These are phyloP conservation scores for Gastrolobium bilobum DNA, from an alignment of 306 rosid species.

Conservation along the genomic window DNA sequence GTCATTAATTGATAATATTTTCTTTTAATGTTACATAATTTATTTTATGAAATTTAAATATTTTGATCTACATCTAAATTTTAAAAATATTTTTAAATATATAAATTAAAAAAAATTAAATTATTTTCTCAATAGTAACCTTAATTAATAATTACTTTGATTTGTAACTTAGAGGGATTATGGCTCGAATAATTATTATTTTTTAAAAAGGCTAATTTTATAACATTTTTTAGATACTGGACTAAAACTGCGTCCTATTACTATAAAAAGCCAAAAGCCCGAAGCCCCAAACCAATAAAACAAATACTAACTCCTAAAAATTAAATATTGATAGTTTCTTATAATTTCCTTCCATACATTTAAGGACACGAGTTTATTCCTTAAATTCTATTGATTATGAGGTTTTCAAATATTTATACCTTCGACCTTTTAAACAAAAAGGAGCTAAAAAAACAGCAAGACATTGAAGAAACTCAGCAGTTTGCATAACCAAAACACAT, in stretches of 20 bases:
- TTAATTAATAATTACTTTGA: too few species aligned
- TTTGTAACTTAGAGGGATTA: too few species aligned
- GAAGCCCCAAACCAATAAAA: background rate
- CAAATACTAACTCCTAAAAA: constrained; percentile 4
- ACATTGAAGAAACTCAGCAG: background rate
- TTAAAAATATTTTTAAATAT: too few species aligned
- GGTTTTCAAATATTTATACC: background rate
- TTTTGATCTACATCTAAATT: too few species aligned
- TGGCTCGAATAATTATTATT: too few species aligned
- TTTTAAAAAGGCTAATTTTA: too few species aligned
- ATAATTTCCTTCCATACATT: background rate
- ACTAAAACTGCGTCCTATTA: background rate
- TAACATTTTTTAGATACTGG: too few species aligned
- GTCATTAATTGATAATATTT: too few species aligned
- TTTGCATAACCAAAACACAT: background rate
- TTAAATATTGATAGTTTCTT: background rate
- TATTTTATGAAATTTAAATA: too few species aligned
- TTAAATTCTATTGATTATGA: background rate
- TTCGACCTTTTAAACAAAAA: background rate
- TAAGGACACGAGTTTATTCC: background rate
- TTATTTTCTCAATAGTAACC: too few species aligned
- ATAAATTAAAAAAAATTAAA: too few species aligned
- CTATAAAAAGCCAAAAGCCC: background rate
- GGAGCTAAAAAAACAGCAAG: background rate
- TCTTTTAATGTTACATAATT: too few species aligned